phyloP scores from a whole-genome alignment of 257 asterid genomes.

The Anisodus tanguticus region DNA sequence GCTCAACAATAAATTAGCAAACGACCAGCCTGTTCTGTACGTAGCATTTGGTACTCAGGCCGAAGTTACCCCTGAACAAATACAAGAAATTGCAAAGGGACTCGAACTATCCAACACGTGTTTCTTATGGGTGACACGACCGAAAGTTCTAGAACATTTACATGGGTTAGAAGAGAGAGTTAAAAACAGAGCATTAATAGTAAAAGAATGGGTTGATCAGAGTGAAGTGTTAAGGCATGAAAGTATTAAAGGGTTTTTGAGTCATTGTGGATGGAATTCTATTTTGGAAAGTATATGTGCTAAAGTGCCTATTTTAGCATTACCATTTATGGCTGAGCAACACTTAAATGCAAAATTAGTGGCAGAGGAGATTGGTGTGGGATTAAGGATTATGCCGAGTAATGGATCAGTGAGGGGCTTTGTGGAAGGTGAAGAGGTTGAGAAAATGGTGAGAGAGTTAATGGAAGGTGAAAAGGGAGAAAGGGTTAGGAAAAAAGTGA shows the following conservation, averaged over 20 bases:
- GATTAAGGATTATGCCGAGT: slow-evolving; percentile 51
- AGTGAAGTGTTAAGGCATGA: slow-evolving; percentile 48
- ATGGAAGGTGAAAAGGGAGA: slow-evolving; percentile 60
- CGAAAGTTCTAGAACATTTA: not conserved
- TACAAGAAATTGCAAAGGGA: slow-evolving; percentile 57
- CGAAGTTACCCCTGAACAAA: slow-evolving; percentile 53
- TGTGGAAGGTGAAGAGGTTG: slow-evolving; percentile 55
- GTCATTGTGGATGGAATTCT: slow-evolving; percentile 92
- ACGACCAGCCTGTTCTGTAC: slow-evolving; percentile 52
- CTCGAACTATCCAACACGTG: slow-evolving; percentile 53
- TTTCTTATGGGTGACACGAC: slow-evolving; percentile 66
- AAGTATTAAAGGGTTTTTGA: slow-evolving; percentile 55
- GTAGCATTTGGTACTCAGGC: slow-evolving; percentile 87
- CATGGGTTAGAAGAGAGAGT: slow-evolving; percentile 42
- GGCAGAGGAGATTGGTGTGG: slow-evolving; percentile 55
- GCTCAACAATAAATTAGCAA: slow-evolving; percentile 48
- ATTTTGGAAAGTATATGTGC: slow-evolving; percentile 60
- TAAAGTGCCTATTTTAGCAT: slow-evolving; percentile 61
- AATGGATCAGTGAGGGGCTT: slow-evolving; percentile 57
- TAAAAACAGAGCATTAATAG: slow-evolving; percentile 49
- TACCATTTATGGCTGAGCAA: slow-evolving; percentile 83
- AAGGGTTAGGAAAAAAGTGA: slow-evolving; percentile 71
- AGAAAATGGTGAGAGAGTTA: slow-evolving; percentile 58
- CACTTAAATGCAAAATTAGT: slow-evolving; percentile 64
- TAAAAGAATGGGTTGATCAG: slow-evolving; percentile 73